Evolutionary conservation across 805 yeast genomes (phyloP).

Genomic region (Ogataea glucozyma): DNA sequence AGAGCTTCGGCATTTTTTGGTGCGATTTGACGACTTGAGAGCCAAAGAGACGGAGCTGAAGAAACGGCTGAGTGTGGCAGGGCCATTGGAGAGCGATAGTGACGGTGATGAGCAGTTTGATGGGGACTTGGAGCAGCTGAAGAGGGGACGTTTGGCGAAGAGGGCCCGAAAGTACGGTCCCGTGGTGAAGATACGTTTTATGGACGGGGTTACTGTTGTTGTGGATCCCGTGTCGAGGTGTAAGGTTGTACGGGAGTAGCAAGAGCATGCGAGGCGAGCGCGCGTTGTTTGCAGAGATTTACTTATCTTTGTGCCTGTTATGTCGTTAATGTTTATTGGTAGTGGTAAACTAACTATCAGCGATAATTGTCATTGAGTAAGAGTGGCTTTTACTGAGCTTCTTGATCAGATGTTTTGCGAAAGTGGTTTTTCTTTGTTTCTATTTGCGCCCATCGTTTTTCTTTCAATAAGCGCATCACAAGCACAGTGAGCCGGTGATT

Average conservation of each 20-base stretch:
- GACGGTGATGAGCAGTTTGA: slow-evolving; percentile 33
- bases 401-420: too few species aligned
- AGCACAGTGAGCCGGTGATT: too few species aligned
- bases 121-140: slow-evolving; percentile 15
- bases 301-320: too few species aligned
- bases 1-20: slow-evolving; percentile 43
- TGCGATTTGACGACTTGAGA: slow-evolving; percentile 43
- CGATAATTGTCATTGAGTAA: too few species aligned
- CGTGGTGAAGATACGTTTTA: slow-evolving; percentile 37
- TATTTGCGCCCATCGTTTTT: too few species aligned
- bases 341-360: too few species aligned
- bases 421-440: too few species aligned
- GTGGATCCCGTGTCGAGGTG: slow-evolving; percentile 42
- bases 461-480: too few species aligned
- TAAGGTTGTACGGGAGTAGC: slow-evolving; percentile 12
- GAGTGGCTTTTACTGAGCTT: too few species aligned
- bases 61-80: slow-evolving; percentile 25
- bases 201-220: slow-evolving; percentile 39
- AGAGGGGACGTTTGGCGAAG: slow-evolving; percentile 13
- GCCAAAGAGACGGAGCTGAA: slow-evolving; percentile 33
- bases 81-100: slow-evolving; percentile 11
- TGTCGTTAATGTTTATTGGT: too few species aligned
- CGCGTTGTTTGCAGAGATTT: too few species aligned
- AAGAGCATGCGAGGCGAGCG: not conserved
- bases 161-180: slow-evolving; percentile 38